A percentile compares a stretch with the other conserved stretches of the same genome.
Conservation (phyloP, 176 grass and related monocot species). For the Dactylis glomerata region DNA sequence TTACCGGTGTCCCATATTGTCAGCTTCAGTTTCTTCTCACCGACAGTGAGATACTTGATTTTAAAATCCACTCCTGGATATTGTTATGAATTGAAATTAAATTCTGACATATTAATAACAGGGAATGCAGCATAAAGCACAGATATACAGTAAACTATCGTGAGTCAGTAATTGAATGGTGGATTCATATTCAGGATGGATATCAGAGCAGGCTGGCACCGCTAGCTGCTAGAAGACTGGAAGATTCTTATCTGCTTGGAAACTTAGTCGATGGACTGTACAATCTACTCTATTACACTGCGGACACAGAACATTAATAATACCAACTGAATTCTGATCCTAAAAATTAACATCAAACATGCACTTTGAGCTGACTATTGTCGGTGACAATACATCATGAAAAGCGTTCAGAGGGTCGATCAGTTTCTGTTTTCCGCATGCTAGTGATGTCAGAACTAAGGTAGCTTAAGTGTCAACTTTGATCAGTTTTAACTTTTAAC, state of each 20-base stretch:
- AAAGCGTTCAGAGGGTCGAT: neutral
- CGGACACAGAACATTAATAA: neutral
- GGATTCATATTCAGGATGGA: neutral
- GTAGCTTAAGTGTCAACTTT: neutral
- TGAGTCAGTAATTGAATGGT: neutral
- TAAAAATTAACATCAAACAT: neutral
- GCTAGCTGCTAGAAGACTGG: neutral
- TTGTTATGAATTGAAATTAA: neutral
- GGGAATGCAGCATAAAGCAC: neutral
- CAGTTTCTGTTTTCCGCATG: neutral
- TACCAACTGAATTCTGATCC: neutral
- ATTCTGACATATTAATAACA: neutral
- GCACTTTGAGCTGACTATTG: neutral
- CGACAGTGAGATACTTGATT: slow-evolving; percentile 78
- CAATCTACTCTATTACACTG: neutral
- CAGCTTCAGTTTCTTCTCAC: slow-evolving; percentile 81
- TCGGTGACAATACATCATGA: neutral
- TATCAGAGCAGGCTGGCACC: neutral
- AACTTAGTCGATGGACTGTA: neutral
- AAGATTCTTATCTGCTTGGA: neutral
- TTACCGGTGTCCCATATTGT: slow-evolving; percentile 99
- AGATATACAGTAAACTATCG: neutral
- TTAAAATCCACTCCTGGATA: slow-evolving; percentile 91
- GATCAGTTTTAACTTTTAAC: neutral
- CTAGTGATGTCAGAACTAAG: neutral